Conservation (phyloP, 2,329 filamentous ascomycete genomes). For the Fulvia fulva region DNA sequence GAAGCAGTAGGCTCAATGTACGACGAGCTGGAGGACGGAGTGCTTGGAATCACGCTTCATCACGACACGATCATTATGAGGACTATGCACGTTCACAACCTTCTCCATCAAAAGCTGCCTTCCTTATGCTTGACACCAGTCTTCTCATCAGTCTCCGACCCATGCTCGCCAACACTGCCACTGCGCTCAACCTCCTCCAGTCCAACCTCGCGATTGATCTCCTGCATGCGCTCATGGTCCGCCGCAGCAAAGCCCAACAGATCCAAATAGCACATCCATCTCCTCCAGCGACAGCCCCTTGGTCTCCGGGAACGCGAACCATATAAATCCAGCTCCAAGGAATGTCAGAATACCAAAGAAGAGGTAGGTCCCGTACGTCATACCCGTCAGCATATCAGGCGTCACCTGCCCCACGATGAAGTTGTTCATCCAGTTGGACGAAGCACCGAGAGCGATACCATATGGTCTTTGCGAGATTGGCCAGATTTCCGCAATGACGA, state of each 20-base stretch:
- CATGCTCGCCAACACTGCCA: constrained; percentile 13
- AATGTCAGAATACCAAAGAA: constrained; percentile 64
- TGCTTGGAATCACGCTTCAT: no score
- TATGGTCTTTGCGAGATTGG: constrained; percentile 66
- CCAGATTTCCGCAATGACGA: constrained; percentile 68
- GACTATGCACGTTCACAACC: no score
- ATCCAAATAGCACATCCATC: constrained; percentile 29
- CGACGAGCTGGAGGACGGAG: no score
- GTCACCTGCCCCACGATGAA: constrained; percentile 58
- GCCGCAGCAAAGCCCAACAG: constrained; percentile 62
- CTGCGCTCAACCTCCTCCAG: constrained; percentile 40
- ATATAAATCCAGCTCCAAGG: constrained; percentile 55
- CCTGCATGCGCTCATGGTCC: constrained; percentile 67
- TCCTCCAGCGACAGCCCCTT: constrained; percentile 49
- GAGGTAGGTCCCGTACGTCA: constrained; percentile 69
- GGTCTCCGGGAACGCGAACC: constrained; percentile 53
- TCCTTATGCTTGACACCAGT: constrained; percentile 13
- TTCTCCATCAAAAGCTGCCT: not conserved
- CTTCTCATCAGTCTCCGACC: constrained; percentile 17
- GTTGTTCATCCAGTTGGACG: constrained; percentile 42
- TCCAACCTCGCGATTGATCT: constrained; percentile 68
- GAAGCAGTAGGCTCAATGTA: no score
- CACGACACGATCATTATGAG: no score
- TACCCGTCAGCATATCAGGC: constrained; percentile 60
- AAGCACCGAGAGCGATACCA: constrained; percentile 64